These are phyloP conservation scores for Ceratocystis eucalypticola DNA, from an alignment of 2,329 filamentous ascomycete species.

Conservation along the genomic window DNA sequence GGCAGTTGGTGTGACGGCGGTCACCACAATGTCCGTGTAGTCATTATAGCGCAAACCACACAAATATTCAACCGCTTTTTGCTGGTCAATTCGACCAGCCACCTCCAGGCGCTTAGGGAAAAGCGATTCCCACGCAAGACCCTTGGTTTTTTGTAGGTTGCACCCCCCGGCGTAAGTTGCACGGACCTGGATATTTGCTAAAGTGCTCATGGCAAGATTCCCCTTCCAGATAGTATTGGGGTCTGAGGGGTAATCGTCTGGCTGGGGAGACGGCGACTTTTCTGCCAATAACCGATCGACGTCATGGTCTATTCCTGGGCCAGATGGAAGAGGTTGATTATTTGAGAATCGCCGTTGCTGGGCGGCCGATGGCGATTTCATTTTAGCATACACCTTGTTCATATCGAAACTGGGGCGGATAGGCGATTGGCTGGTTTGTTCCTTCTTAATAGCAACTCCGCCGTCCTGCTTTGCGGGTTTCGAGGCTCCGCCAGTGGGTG, in stretches of 20 bases:
- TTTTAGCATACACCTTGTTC: slow-evolving; percentile 70
- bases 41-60: slow-evolving; percentile 72
- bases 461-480: not conserved
- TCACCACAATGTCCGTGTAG: slow-evolving; percentile 71
- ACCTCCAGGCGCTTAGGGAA: slow-evolving; percentile 58
- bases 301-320: slow-evolving; percentile 66
- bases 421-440: slow-evolving; percentile 33
- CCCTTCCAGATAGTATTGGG: slow-evolving; percentile 69
- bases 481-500: slow-evolving; percentile 21
- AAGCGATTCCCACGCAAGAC: slow-evolving; percentile 57
- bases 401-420: slow-evolving; percentile 59
- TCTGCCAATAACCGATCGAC: slow-evolving; percentile 82
- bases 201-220: slow-evolving; percentile 58
- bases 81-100: slow-evolving; percentile 66
- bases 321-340: slow-evolving; percentile 33
- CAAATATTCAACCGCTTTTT: slow-evolving; percentile 80
- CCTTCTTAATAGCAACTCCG: slow-evolving; percentile 26
- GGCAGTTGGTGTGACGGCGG: slow-evolving; percentile 54
- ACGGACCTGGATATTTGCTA: slow-evolving; percentile 62
- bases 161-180: slow-evolving; percentile 77
- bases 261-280: slow-evolving; percentile 12
- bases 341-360: slow-evolving; percentile 36
- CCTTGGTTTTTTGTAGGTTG: slow-evolving; percentile 41
- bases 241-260: slow-evolving; percentile 61
- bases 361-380: slow-evolving; percentile 34